A percentile compares a stretch with the other conserved stretches of the same genome.
Evolutionary conservation across 2,329 filamentous ascomycete genomes (phyloP).

Genomic region (Aspergillus versicolor): DNA sequence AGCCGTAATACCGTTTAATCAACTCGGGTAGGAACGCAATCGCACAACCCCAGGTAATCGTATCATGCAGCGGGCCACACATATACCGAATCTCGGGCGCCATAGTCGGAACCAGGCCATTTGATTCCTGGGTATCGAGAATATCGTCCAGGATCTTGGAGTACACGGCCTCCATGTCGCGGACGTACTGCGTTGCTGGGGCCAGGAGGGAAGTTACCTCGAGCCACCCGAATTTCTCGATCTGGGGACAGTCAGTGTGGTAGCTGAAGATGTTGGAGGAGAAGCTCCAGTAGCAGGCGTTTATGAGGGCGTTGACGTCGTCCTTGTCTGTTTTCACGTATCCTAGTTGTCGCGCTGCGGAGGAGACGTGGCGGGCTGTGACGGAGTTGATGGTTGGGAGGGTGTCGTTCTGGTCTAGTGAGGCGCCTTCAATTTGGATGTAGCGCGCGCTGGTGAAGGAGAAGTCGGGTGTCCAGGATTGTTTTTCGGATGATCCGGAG

Average conservation of each 20-base stretch:
- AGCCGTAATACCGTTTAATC: constrained; percentile 21
- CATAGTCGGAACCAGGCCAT: constrained; percentile 49
- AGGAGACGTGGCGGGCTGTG: constrained; percentile 22
- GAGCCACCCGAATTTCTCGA: constrained; percentile 52
- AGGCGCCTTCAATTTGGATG: constrained; percentile 24
- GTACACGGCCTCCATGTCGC: constrained; percentile 49
- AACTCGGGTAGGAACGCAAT: constrained; percentile 24
- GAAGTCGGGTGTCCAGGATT: constrained; percentile 25
- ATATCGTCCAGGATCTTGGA: constrained; percentile 51
- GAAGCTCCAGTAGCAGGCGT: constrained; percentile 49
- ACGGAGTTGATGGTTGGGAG: constrained; percentile 19
- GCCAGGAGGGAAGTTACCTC: constrained; percentile 49
- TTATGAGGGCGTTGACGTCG: constrained; percentile 25
- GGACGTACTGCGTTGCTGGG: constrained; percentile 48
- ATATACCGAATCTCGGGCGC: constrained; percentile 50
- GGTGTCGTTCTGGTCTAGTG: constrained; percentile 6
- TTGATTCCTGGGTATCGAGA: constrained; percentile 46
- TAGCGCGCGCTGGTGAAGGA: constrained; percentile 26
- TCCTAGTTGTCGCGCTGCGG: constrained; percentile 21
- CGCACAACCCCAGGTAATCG: constrained; percentile 30
- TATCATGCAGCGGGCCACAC: constrained; percentile 51
- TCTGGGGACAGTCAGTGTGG: constrained; percentile 50
- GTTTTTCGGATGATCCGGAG: constrained; percentile 15
- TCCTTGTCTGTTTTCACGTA: constrained; percentile 23
- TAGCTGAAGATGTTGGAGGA: constrained; percentile 47